Conservation (phyloP, 352 stramenopile genomes). For the Phytophthora tentaculata region DNA sequence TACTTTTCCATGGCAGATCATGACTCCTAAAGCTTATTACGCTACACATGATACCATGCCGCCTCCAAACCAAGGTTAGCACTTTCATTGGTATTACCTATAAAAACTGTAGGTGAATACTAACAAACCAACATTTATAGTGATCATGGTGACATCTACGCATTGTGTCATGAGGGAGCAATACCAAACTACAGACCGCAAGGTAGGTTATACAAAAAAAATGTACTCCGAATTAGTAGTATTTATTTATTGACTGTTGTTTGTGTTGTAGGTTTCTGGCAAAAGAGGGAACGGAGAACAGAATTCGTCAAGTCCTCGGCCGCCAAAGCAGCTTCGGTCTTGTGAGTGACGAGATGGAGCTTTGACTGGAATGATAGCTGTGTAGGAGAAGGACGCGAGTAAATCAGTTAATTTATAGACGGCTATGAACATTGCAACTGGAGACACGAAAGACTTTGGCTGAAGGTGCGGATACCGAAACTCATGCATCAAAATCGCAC, state of each 20-base stretch:
- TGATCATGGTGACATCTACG: constrained; percentile 56
- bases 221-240: background rate
- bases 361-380: constrained; percentile 12
- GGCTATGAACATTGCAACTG: constrained; percentile 25
- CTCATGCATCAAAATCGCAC: constrained; percentile 43
- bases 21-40: constrained; percentile 58
- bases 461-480: background rate
- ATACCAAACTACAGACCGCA: constrained; percentile 64
- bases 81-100: background rate
- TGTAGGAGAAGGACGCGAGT: constrained; percentile 20
- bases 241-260: constrained; percentile 16
- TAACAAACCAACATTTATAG: constrained; percentile 34
- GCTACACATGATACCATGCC: constrained; percentile 78
- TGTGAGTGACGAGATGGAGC: constrained; percentile 9
- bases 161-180: constrained; percentile 49
- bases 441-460: constrained; percentile 8
- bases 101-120: background rate
- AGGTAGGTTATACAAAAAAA: constrained; percentile 44
- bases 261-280: constrained; percentile 36
- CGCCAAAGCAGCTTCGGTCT: constrained; percentile 37
- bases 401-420: constrained; percentile 41
- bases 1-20: constrained; percentile 47
- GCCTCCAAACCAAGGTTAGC: constrained; percentile 58
- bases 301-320: constrained; percentile 29
- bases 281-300: constrained; percentile 43